Evolutionary conservation across 495 filamentous ascomycete genomes (phyloP), one percentile per base, ranked within the genome.

Genomic region (Massariosphaeria phaeospora): DNA sequence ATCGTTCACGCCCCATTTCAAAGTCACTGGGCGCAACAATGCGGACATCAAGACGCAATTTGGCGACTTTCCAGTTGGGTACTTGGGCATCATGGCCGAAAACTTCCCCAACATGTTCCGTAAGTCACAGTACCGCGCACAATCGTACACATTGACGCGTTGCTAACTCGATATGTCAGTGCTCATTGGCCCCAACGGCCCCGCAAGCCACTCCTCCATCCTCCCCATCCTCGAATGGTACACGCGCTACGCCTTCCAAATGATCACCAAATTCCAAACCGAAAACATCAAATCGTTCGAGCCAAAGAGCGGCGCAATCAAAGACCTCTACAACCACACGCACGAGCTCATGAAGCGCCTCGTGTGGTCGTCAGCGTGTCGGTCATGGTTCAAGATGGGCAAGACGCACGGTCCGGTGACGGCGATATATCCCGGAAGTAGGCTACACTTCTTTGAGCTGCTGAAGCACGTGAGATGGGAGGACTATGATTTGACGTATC

Each of bases 401-500:
- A 49, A 43, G 15, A 42, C 35, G 11, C 43, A 57, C 21, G 53
- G 53, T 2, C 34, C 34, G 20, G 45, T 57, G 6, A 41, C 53
- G 5, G 53, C 53, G 7, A 34, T 57, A 7, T 57, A 41, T 17
- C 45, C 44, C 3, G 53, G 53, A 18, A 39, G 29, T 23, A 20
- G 31, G 23, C 36, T 57, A 9, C 41, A 60, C 29, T 54, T 47
- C 35, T 45, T 60, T 15, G 49, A 60, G 49, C 25, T 46, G 29
- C 17, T 60, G 43, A 60, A 60, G 35, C 18, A 60, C 13, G 26
- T 46, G 4, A n/a, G 56, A 39, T 60, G 48, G 36, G 57, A 60
- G 31, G 57, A 60, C 34, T 60, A 40, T 21, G 44, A 54, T 2
- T 30, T 55, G n/a, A 31, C 43, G 20, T 60, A 60, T 25, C 34